A percentile compares a stretch with the other conserved stretches of the same genome.
These are phyloP conservation scores for Sporothrix euskadiensis DNA, from an alignment of 2,329 filamentous ascomycete genomes.

Conservation along the genomic window DNA sequence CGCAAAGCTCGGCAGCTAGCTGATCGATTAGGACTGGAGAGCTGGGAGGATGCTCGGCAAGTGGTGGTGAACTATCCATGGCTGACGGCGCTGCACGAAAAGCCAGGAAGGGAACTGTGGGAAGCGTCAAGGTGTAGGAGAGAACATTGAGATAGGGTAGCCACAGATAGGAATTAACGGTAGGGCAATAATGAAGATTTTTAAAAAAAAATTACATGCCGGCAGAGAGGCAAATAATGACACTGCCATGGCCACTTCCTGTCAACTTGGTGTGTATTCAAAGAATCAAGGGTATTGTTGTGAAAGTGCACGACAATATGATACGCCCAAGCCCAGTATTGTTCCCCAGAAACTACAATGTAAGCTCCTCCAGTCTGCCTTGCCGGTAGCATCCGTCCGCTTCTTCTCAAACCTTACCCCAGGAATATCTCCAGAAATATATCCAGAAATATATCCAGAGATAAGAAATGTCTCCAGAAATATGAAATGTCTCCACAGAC, in stretches of 20 bases:
- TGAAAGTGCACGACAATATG: too few relatives aligned
- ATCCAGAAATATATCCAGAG: neutral
- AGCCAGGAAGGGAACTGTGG: neutral
- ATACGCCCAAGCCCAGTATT: neutral
- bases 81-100: slow-evolving; percentile 1
- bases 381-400: neutral
- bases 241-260: too few relatives aligned
- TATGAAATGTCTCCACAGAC: too few relatives aligned
- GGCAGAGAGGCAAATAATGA: too few relatives aligned
- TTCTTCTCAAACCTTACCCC: neutral
- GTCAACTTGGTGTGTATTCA: too few relatives aligned
- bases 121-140: neutral
- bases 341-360: neutral
- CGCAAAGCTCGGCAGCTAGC: neutral
- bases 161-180: neutral
- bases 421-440: slow-evolving; percentile 5
- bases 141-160: neutral
- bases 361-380: neutral
- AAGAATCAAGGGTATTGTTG: too few relatives aligned
- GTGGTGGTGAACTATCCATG: neutral
- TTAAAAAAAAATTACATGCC: too few relatives aligned
- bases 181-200: neutral
- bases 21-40: neutral
- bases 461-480: too few relatives aligned
- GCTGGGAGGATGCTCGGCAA: neutral